phyloP scores from a whole-genome alignment of 495 filamentous ascomycete species.

The Tuber borchii region DNA sequence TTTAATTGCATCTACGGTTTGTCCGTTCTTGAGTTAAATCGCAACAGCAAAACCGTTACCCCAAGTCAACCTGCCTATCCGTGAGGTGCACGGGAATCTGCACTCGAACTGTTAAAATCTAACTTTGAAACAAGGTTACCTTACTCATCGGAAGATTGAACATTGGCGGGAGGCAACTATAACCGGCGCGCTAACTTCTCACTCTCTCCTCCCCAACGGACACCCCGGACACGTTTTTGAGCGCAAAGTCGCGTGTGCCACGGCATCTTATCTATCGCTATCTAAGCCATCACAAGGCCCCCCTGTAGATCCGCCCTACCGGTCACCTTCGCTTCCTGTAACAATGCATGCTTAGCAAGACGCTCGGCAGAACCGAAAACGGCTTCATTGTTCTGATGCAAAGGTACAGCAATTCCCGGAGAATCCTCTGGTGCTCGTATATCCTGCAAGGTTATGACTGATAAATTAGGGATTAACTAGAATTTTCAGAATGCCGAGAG shows the following conservation, averaged over 20 bases:
- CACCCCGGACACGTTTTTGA: neutral
- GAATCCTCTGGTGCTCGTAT: neutral
- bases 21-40: neutral
- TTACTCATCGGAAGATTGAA: neutral
- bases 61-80: too few species aligned
- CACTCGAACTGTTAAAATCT: neutral
- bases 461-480: neutral
- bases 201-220: neutral
- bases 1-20: neutral
- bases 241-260: neutral
- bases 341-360: neutral
- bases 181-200: neutral
- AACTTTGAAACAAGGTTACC: neutral
- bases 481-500: neutral
- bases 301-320: neutral
- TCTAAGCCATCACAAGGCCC: too few species aligned
- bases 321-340: neutral
- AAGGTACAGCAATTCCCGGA: neutral
- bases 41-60: too few species aligned
- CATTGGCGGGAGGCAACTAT: neutral
- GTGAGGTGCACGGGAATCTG: neutral
- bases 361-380: neutral
- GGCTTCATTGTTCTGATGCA: neutral
- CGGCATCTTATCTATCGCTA: neutral
- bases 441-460: neutral